Base-by-base conservation (phyloP, 192 early-diverging fungal species). In the Entrophospora sp. region DNA sequence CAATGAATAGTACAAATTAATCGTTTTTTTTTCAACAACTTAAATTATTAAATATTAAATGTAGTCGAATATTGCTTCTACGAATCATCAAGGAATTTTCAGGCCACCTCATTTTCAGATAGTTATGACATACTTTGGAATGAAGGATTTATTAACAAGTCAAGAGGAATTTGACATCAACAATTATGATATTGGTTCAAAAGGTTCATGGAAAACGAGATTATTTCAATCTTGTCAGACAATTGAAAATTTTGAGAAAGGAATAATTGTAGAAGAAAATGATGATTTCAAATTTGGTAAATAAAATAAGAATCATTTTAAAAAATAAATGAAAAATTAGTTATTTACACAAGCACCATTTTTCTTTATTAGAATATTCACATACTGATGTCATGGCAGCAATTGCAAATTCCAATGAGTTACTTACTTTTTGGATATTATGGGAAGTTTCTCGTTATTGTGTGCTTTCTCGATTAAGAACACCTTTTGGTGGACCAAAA, bases 391-490 rank as follows among this genome's bases (percentile, higher is more conserved):
- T 61, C n/a, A 22, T 25, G 9, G 22, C 16, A 34, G n/a, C 40
- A 14, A 40, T 66, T 42, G 35, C 27, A 20, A 71, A 79, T 28
- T 83, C 83, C 20, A 61, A 65, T 10, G 75, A 77, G 31, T 52
- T 83, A 20, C 69, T 89, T 27, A 73, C 67, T 27, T 88, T 79
- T 53, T 93, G 91, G 91, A 79, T 75, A 0, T 61, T 89, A 20
- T 91, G 89, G 89, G 89, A 93, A 73, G 69, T 73, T 4, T 75
- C 87, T 14, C 77, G 90, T 56, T 91, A 83, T 59, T 89, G 85
- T 56, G 78, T 91, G 22, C 45, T 89, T n/a, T 80, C 85, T 8
- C 71, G 88, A 58, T 65, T 93, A 57, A 73, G 87, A 9, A 91
- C 89, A 12, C 84, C 88, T 1, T 84, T 89, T 65, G 91, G 91